Conservation (phyloP, 306 rosid species). For the Sophora flavescens region DNA sequence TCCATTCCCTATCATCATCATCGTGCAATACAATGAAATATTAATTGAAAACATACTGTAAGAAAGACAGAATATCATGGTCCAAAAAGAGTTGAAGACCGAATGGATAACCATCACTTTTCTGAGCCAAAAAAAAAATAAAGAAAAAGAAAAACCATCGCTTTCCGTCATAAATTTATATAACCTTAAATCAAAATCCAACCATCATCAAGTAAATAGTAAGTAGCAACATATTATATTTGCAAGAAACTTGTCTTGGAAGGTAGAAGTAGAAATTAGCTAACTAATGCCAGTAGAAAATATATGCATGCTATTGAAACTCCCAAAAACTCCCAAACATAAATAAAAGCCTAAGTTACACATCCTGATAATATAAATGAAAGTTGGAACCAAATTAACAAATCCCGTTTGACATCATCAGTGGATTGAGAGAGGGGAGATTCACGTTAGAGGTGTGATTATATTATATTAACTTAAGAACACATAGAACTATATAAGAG, state of each 20-base stretch:
- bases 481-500: constrained; percentile 2
- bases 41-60: too few species aligned
- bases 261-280: background rate
- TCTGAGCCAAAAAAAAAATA: too few species aligned
- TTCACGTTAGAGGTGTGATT: background rate
- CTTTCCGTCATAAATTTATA: too few species aligned
- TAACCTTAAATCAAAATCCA: too few species aligned
- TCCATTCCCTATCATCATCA: too few species aligned
- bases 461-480: background rate
- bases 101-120: too few species aligned
- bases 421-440: background rate
- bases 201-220: too few species aligned
- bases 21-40: too few species aligned
- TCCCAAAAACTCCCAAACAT: background rate
- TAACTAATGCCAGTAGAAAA: constrained; percentile 12
- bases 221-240: background rate
- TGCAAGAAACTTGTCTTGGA: constrained; percentile 4
- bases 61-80: too few species aligned
- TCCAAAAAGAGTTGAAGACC: too few species aligned
- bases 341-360: background rate
- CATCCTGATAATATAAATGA: constrained; percentile 15
- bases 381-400: constrained; percentile 15
- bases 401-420: background rate
- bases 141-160: too few species aligned
- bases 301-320: background rate